Evolutionary conservation across 495 filamentous ascomycete species (phyloP), one percentile per base, ranked within the genome.

Genomic region (Talaromyces trachyspermus): DNA sequence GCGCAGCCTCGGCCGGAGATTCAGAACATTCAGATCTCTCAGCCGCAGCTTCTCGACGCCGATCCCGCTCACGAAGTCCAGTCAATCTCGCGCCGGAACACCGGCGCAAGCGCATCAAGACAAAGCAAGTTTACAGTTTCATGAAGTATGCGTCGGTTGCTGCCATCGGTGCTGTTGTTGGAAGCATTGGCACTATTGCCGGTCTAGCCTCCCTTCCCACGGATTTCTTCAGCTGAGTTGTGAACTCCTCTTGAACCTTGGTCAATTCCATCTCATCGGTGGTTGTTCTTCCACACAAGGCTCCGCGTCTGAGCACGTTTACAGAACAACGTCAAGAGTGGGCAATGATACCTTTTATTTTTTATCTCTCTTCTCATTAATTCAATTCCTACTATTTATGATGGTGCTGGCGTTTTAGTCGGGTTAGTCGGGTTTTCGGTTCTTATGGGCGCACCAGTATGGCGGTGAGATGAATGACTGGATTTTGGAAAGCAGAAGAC

Each of bases 141-240:
- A 60, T 56, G 24, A 66, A 53, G 37, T 69, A 72, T 49, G 68
- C 71, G 12, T 58, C 68, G 15, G 69, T 70, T 32, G 71, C 72
- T 25, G 44, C 70, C 2, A 52, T 70, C 11, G 68, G 74, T 25
- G 69, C 64, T 17, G 50, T 75, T 17, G 57, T 74, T 30, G 74
- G 74, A 42, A 65, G 71, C 39, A 58, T 78, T 37, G 70, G 71
- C 18, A 68, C 73, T 35, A 65, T 78, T 54, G 74, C 68, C 24
- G 55, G 64, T 23, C 58, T 78, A 27, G 72, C 75, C 4, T 57
- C 68, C 18, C 60, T 74, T 9, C 70, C 70, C 15, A 52, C 61
- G 2, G 63, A 68, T 33, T 72, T 64, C 50, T 74, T 74, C n/a
- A 42, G 11, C 39, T 42, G 19, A 18, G 24, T 18, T 41, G 20